These are phyloP conservation scores for Yamadazyma conglobata DNA, from an alignment of 1,139 yeast genomes.

Conservation along the genomic window DNA sequence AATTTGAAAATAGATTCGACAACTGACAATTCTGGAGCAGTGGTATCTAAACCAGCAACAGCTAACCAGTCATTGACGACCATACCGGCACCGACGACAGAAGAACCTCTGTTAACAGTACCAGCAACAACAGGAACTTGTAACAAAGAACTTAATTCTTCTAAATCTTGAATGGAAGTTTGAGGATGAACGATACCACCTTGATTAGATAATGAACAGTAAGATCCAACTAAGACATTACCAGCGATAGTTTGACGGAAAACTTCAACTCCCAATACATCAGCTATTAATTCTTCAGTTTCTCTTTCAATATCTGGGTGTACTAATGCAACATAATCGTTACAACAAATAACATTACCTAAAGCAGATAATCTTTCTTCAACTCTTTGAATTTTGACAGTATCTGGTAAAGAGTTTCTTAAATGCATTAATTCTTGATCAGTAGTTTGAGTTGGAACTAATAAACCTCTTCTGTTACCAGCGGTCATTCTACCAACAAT, in stretches of 20 bases:
- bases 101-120: constrained; percentile 95
- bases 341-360: constrained; percentile 97
- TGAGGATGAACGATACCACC: constrained; percentile 99
- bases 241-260: constrained; percentile 99
- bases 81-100: constrained; percentile 98
- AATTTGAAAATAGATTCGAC: constrained; percentile 92
- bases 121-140: constrained; percentile 99
- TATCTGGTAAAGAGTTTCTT: constrained; percentile 95
- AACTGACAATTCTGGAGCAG: constrained; percentile 97
- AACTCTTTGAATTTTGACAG: constrained; percentile 93
- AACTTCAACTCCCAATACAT: constrained; percentile 98
- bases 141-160: constrained; percentile 88
- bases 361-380: constrained; percentile 96
- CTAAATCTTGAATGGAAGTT: constrained; percentile 96
- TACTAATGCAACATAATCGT: constrained; percentile 97
- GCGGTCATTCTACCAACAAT: constrained; percentile 98
- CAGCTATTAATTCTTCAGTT: constrained; percentile 97
- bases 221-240: constrained; percentile 94
- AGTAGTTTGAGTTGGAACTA: constrained; percentile 98
- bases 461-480: constrained; percentile 95
- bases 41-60: constrained; percentile 94
- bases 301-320: constrained; percentile 99
- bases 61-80: constrained; percentile 99
- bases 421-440: constrained; percentile 98
- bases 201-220: constrained; percentile 91